Base-by-base conservation (phyloP, 1,284 basidiomycete species). In the Ganoderma sinense region DNA sequence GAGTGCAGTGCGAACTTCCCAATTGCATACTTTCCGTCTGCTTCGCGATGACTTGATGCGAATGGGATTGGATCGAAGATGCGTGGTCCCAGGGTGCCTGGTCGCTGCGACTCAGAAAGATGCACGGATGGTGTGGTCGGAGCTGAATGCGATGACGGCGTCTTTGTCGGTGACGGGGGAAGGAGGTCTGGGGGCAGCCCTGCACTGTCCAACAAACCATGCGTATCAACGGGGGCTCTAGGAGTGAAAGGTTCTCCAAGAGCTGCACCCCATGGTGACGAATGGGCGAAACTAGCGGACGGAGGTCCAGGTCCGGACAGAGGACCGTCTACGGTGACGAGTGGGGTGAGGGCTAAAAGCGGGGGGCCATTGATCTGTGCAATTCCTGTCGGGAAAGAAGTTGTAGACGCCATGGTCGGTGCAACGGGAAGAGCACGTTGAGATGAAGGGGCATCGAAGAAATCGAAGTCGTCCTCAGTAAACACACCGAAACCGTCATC, bases 381-480 rank as follows among this genome's bases (percentile, higher is more conserved):
- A 36, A 80, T 64, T 16, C 77, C 71, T 20, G 71, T 45, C 3
- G 59, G 23, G 59, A 68, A 65, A 6, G 66, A 29, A 58, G 73
- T 68, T 33, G 69, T 26, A 55, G 68, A 62, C 8, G 71, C 36
- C 7, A 74, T 43, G 23, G 73, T 66, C 4, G 68, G 45, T 1
- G 73, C 43, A 11, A 72, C 59, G 14, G 68, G 61, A 10, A 56
- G 62, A 11, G 61, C 65, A 20, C 56, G 72, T 36, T 67, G 71
- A 23, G 70, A 64, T 45, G 71, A 67, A 29, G 85, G 76, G 2
- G 75, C 77, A 75, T 93, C 91, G 74, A 93, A 94, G 78, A 92
- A 94, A 76, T 86, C 90, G 77, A 94, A 94, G 78, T 94, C 93
- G 67, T 93, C 92, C 65, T 94, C 92, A 0, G 93, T 94, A 75